These are phyloP conservation scores for Zasmidium angulare DNA, from an alignment of 2,329 filamentous ascomycete genomes.

Conservation along the genomic window DNA sequence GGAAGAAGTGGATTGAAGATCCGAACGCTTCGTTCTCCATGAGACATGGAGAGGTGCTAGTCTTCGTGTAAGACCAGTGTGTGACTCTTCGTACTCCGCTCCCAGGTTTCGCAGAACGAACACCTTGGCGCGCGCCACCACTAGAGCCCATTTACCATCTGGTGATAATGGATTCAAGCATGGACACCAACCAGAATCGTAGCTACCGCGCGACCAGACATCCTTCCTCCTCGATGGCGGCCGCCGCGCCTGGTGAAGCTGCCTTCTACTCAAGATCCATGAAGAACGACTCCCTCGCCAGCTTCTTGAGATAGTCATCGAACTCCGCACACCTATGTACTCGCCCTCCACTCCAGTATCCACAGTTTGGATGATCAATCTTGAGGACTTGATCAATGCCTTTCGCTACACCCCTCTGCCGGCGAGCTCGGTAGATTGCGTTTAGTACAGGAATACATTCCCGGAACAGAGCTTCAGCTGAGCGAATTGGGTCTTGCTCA, in stretches of 20 bases:
- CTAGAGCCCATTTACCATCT: too few relatives aligned
- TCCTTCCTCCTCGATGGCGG: too few relatives aligned
- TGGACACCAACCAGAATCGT: too few relatives aligned
- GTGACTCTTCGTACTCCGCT: too few relatives aligned
- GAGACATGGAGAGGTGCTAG: conserved; percentile 23
- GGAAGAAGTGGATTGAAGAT: conserved; percentile 23
- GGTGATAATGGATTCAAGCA: too few relatives aligned
- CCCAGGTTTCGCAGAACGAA: too few relatives aligned
- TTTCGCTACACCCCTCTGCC: not conserved
- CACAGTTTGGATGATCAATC: not conserved
- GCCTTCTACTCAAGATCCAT: not conserved
- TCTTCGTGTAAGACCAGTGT: too few relatives aligned
- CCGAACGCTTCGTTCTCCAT: conserved; percentile 20
- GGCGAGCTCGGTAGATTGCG: not conserved
- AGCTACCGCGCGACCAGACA: too few relatives aligned
- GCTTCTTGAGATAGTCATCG: not conserved
- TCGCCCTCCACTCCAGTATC: not conserved
- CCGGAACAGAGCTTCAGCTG: not conserved
- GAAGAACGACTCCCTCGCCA: not conserved
- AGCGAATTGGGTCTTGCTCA: too few relatives aligned
- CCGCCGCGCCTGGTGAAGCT: too few relatives aligned
- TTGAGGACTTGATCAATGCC: not conserved
- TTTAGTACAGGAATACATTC: not conserved
- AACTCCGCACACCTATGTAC: not conserved
- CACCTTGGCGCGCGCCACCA: too few relatives aligned